A percentile compares a stretch with the other conserved stretches of the same genome.
These are phyloP conservation scores for Thamnidium elegans DNA, from an alignment of 192 early-diverging fungal species.

Conservation along the genomic window DNA sequence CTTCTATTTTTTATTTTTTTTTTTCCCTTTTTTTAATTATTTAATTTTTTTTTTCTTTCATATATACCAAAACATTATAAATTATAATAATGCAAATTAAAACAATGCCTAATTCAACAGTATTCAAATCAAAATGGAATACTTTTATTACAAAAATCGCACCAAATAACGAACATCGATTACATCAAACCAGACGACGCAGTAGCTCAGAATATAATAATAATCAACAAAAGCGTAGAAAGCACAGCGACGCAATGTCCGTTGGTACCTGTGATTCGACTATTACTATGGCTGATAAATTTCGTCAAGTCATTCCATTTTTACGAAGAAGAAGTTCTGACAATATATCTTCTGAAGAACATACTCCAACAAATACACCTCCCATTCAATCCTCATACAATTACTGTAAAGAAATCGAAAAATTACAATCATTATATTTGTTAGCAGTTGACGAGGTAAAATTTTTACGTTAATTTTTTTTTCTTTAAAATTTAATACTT, in stretches of 20 bases:
- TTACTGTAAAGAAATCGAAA: neutral
- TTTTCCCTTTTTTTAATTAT: neutral
- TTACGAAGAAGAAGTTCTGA: slow-evolving; percentile 14
- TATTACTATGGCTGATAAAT: slow-evolving; percentile 11
- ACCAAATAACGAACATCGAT: neutral
- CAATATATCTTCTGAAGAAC: neutral
- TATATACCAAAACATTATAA: neutral
- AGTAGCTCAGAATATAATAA: neutral
- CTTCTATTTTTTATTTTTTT: neutral
- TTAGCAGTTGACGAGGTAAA: slow-evolving; percentile 19
- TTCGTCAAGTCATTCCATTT: slow-evolving; percentile 14
- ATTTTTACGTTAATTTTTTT: neutral
- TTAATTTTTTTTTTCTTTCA: neutral
- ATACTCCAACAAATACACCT: neutral
- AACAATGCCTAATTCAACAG: slow-evolving; percentile 9
- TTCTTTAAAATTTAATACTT: neutral
- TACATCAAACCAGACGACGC: neutral
- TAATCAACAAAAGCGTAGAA: neutral
- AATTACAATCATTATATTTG: slow-evolving; percentile 9
- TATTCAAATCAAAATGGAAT: slow-evolving; percentile 17
- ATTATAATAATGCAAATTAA: slow-evolving; percentile 5
- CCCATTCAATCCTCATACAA: neutral
- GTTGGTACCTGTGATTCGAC: slow-evolving; percentile 10
- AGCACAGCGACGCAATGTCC: slow-evolving; percentile 13
- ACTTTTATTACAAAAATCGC: slow-evolving; percentile 5